Evolutionary conservation across 2,329 filamentous ascomycete species (phyloP), one percentile per base, ranked within the genome.

Genomic region (Trichoderma sp.): DNA sequence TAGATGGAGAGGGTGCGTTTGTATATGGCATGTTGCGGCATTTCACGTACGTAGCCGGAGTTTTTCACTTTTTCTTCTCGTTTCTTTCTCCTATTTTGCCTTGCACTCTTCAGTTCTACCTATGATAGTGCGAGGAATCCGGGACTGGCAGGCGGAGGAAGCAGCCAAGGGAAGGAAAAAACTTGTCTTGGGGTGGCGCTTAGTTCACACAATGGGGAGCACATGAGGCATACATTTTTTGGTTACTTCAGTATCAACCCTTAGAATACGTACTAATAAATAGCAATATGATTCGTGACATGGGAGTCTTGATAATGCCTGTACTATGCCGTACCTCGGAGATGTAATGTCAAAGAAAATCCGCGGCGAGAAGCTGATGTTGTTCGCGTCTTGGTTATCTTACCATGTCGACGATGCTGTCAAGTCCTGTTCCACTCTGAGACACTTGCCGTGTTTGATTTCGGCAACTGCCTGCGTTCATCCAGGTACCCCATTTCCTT

Each of bases 21-120:
- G 66, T 64, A 69, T 70, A 69, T 67, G 65, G 62, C 69, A 69
- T 68, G 63, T 70, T 65, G 63, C 56, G 56, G 61, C 61, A 65
- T 65, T 67, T 67, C 61, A 65, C 50, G 47, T 65, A 65, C 45
- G 62, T 47, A 65, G 63, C 63, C 63, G 63, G 63, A 65, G 63
- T 65, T 58, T 61, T 56, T 45, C 50, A 9, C 39, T 60, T 47
- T 28, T 56, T 63, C 28, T 28, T 10, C 24, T 48, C 24, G 7
- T 26, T 21, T 44, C 34, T 17, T 34, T 47, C n/a, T 47, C 10
- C 28, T 58, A 34, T 30, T 30, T 47, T 58, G 50, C 21, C 44
- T 41, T 44, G 15, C 48, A 17, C 39, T 44, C 52, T 17, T n/a
- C 19, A 21, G 34, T 55, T 39, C 59, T 57, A 24, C 61, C 43